These are phyloP conservation scores for Obba rivulosa DNA, from an alignment of 768 basidiomycete genomes.

Conservation along the genomic window DNA sequence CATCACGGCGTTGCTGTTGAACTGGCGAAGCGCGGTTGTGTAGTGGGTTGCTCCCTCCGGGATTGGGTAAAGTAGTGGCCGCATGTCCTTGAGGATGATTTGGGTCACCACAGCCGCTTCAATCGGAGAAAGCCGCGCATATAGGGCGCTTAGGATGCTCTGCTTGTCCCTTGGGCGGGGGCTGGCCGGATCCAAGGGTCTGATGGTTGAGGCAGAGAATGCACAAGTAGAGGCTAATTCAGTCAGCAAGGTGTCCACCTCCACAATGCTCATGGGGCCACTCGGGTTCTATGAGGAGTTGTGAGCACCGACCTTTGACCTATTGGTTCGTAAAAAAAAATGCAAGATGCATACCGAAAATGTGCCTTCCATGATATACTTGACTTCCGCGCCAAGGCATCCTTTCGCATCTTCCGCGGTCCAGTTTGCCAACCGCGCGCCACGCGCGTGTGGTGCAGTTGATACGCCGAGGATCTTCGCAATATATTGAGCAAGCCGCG, in stretches of 20 bases:
- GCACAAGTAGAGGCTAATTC: conserved; percentile 65
- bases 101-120: conserved; percentile 74
- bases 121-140: conserved; percentile 49
- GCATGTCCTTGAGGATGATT: conserved; percentile 83
- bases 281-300: conserved; percentile 10
- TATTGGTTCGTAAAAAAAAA: not conserved
- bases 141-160: conserved; percentile 51
- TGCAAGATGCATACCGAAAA: conserved; percentile 34
- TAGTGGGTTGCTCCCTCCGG: conserved; percentile 38
- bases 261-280: conserved; percentile 35
- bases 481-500: conserved; percentile 47
- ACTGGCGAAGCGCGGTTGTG: conserved; percentile 44
- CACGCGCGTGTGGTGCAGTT: conserved; percentile 19
- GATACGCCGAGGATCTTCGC: conserved; percentile 34
- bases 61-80: conserved; percentile 72
- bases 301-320: too few species aligned
- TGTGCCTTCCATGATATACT: conserved; percentile 36
- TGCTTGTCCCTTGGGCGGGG: conserved; percentile 4
- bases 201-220: conserved; percentile 52
- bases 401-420: conserved; percentile 42
- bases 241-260: conserved; percentile 65
- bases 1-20: conserved; percentile 51
- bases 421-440: conserved; percentile 32
- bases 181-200: conserved; percentile 23
- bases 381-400: conserved; percentile 68